phyloP scores from a whole-genome alignment of 2,329 filamentous ascomycete genomes.

The Colletotrichum falcatum region DNA sequence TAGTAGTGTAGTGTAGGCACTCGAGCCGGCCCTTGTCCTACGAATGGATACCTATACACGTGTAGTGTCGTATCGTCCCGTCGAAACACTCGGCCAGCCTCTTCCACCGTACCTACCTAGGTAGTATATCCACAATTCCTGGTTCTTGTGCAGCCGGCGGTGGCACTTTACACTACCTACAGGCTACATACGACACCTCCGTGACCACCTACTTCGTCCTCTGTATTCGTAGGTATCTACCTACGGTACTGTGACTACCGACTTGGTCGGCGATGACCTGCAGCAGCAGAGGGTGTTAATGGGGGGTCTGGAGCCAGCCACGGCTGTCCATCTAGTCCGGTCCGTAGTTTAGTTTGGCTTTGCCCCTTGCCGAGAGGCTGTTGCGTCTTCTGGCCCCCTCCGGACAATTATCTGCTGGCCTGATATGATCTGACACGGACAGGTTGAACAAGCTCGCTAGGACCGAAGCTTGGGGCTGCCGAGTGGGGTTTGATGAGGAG shows the following conservation, averaged over 20 bases:
- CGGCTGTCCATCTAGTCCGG: constrained; percentile 10
- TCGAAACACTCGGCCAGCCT: constrained; percentile 9
- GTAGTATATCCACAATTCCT: constrained; percentile 5
- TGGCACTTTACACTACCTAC: neutral
- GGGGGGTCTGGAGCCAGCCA: constrained; percentile 3
- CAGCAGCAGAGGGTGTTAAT: neutral
- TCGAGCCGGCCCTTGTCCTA: constrained; percentile 20
- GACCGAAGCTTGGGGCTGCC: constrained; percentile 14
- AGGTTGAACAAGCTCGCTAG: constrained; percentile 18
- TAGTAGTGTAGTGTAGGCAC: neutral
- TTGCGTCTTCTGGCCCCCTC: neutral
- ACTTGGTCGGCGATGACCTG: constrained; percentile 1
- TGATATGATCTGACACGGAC: constrained; percentile 27
- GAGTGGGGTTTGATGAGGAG: constrained; percentile 21
- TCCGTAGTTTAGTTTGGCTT: constrained; percentile 14
- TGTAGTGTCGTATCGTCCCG: neutral
- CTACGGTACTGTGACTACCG: too few species aligned
- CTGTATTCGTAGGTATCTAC: too few species aligned
- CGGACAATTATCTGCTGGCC: constrained; percentile 13
- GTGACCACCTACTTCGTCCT: neutral
- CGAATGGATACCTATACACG: neutral
- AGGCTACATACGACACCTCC: too few species aligned
- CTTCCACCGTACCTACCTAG: too few species aligned
- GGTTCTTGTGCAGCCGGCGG: constrained; percentile 13
- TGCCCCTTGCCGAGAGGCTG: constrained; percentile 14